These are phyloP conservation scores for Taiozyma sp. DNA, from an alignment of 1,139 yeast species.

Conservation along the genomic window DNA sequence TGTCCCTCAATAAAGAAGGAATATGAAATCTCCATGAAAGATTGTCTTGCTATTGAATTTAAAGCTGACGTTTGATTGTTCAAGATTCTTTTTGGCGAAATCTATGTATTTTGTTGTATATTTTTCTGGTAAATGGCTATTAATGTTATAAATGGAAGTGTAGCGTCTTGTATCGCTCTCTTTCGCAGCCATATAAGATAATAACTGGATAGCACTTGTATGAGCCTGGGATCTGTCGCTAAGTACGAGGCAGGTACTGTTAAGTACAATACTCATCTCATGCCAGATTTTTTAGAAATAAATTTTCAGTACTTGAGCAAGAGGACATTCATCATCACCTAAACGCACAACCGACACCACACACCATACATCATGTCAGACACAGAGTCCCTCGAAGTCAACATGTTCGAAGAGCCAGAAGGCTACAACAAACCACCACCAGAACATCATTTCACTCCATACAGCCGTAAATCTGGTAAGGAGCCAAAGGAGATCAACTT, in stretches of 20 bases:
- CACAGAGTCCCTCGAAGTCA: constrained; percentile 35
- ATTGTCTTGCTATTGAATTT: background rate
- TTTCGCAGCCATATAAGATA: too few relatives aligned
- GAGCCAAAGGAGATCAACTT: constrained; percentile 48
- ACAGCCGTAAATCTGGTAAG: constrained; percentile 47
- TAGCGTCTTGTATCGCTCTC: background rate
- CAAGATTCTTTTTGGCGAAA: background rate
- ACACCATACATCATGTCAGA: constrained; percentile 36
- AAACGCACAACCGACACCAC: background rate
- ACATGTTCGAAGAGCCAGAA: constrained; percentile 76
- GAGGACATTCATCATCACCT: background rate
- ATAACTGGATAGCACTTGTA: too few relatives aligned
- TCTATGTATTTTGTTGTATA: background rate
- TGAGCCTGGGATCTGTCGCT: background rate
- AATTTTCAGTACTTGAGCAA: background rate
- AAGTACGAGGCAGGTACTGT: background rate
- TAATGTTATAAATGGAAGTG: constrained; percentile 12
- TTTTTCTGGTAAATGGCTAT: constrained; percentile 7
- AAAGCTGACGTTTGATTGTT: background rate
- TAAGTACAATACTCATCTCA: background rate
- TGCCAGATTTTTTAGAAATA: background rate
- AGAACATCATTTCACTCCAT: constrained; percentile 68
- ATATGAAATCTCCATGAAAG: background rate
- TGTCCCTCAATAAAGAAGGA: background rate
- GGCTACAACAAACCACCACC: constrained; percentile 62